These are phyloP conservation scores for Colletotrichum liaoningense DNA, from an alignment of 2,329 filamentous ascomycete genomes.

Conservation along the genomic window DNA sequence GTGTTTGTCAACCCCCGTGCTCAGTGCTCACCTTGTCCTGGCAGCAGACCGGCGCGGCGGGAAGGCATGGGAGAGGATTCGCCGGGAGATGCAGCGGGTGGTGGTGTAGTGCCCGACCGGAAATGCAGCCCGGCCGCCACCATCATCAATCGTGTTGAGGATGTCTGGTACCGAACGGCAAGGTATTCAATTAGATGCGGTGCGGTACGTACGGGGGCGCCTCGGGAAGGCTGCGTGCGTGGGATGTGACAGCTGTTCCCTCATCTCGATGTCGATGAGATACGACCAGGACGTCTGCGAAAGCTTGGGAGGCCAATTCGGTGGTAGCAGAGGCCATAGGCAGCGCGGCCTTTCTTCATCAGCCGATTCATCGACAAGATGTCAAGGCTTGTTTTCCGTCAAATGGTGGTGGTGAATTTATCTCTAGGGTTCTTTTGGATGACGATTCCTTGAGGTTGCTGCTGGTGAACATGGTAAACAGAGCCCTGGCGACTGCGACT, in stretches of 20 bases:
- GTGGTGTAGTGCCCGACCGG: slow-evolving; percentile 16
- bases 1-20: neutral
- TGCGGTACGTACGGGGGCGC: neutral
- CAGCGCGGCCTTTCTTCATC: neutral
- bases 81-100: slow-evolving; percentile 20
- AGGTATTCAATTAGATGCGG: neutral
- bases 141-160: neutral
- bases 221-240: neutral
- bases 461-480: neutral
- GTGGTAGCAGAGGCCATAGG: neutral
- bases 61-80: slow-evolving; percentile 23
- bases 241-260: neutral
- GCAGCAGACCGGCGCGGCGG: slow-evolving; percentile 23
- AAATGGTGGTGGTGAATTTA: neutral
- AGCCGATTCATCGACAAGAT: neutral
- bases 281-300: neutral
- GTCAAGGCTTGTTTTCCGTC: neutral
- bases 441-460: slow-evolving; percentile 8
- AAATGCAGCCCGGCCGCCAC: neutral
- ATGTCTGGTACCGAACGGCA: neutral
- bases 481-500: neutral
- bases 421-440: neutral
- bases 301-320: neutral
- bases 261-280: slow-evolving; percentile 30
- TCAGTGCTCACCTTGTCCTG: neutral